Conservation (phyloP, 192 early-diverging fungal species). For the Cetraspora pellucida region DNA sequence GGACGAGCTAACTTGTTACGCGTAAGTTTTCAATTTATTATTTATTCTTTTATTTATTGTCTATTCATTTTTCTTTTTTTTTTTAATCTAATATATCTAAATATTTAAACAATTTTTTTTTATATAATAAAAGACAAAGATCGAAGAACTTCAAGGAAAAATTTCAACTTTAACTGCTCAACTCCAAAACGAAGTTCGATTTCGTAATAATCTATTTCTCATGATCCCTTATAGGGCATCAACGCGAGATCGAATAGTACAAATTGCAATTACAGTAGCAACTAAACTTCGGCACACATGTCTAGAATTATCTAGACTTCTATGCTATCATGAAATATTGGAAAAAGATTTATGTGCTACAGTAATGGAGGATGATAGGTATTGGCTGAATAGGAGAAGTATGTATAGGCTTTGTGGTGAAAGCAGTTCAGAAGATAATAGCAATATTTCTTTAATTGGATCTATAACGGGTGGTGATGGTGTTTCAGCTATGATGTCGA, state of each 20-base stretch:
- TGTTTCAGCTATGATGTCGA: too few species aligned
- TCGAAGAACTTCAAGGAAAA: conserved; percentile 20
- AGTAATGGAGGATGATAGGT: conserved; percentile 30
- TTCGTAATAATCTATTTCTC: conserved; percentile 66
- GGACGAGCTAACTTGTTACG: conserved; percentile 15
- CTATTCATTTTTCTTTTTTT: not conserved
- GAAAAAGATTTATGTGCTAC: conserved; percentile 46
- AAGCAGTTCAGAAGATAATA: not conserved
- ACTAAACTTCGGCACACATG: conserved; percentile 58
- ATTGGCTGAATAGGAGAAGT: conserved; percentile 29
- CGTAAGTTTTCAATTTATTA: not conserved
- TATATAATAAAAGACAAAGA: conserved; percentile 20
- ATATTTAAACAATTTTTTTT: not conserved
- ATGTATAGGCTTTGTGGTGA: conserved; percentile 9
- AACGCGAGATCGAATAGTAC: conserved; percentile 64
- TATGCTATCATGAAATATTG: conserved; percentile 74
- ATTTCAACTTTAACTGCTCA: conserved; percentile 30
- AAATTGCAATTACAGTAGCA: conserved; percentile 58
- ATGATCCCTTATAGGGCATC: conserved; percentile 65
- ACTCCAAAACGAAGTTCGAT: conserved; percentile 58
- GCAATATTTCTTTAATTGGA: too few species aligned
- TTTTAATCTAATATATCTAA: not conserved
- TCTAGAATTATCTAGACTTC: conserved; percentile 61
- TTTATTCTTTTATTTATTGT: not conserved
- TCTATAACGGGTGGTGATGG: too few species aligned